Evolutionary conservation across 2,329 filamentous ascomycete species (phyloP).

Genomic region (Aspergillus transmontanensis): DNA sequence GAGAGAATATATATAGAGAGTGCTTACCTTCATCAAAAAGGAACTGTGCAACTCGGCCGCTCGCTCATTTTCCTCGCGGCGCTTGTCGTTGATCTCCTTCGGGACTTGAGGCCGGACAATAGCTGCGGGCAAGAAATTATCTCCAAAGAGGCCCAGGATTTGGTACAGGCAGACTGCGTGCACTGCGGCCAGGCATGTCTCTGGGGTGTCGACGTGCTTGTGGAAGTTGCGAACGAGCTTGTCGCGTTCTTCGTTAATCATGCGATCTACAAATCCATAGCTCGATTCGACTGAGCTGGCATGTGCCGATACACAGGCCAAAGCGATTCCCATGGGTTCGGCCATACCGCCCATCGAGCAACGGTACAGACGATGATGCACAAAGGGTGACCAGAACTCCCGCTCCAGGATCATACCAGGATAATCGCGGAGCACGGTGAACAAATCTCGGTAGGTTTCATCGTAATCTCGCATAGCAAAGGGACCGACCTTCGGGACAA

Average conservation of each 20-base stretch:
- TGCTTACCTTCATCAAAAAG: constrained; percentile 17
- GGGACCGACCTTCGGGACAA: constrained; percentile 4
- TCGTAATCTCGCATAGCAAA: not conserved
- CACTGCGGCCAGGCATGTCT: constrained; percentile 18
- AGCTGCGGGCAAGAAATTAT: constrained; percentile 7
- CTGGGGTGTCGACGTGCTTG: constrained; percentile 10
- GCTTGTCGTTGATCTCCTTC: constrained; percentile 2
- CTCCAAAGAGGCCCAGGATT: constrained; percentile 19
- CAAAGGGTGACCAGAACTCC: constrained; percentile 20
- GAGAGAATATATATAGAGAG: not conserved
- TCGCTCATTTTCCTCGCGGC: constrained; percentile 6
- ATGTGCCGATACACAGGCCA: constrained; percentile 16
- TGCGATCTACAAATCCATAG: constrained; percentile 15
- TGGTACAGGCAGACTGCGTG: constrained; percentile 23
- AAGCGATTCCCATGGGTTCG: constrained; percentile 16
- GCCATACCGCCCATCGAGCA: constrained; percentile 17
- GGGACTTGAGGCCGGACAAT: not conserved
- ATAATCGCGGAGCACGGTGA: constrained; percentile 15
- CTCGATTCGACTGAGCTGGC: constrained; percentile 14
- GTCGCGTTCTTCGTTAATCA: constrained; percentile 18
- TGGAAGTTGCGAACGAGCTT: constrained; percentile 17
- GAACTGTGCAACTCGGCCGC: constrained; percentile 12
- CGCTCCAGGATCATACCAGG: constrained; percentile 15
- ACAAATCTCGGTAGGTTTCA: constrained; percentile 12
- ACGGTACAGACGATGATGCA: constrained; percentile 19